Evolutionary conservation across 2,329 filamentous ascomycete species (phyloP), one percentile per base, ranked within the genome.

Genomic region (Phyllosticta citribraziliensis): DNA sequence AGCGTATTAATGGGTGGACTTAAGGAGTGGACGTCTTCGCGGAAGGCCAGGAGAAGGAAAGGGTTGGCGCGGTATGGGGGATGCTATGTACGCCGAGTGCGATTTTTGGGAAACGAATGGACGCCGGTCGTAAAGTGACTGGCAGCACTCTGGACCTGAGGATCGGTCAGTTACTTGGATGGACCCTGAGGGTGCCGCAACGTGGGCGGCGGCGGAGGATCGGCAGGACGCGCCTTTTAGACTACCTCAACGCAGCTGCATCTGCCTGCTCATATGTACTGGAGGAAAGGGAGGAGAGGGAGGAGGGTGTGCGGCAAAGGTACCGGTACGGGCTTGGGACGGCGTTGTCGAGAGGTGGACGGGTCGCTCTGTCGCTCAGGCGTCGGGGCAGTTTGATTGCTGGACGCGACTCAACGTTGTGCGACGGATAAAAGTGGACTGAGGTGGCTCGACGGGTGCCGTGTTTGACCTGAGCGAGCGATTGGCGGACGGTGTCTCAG

Each of bases 91-190:
- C 62, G 66, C 35, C 33, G 56, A 25, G 56, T 62, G 60, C 58
- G 60, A 68, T 70, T 69, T 58, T 70, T 58, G 64, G 64, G 67
- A 69, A 74, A 74, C 66, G 73, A 75, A 67, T 65, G 74, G 73
- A 75, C 72, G 72, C 73, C 72, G 72, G 70, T 66, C 58, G 63
- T 68, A 47, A 30, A 50, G 58, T 30, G 60, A 69, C 69, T 72
- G 71, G 70, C 71, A 68, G 55, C 60, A 51, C 51, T 50, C 52
- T 57, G 60, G 51, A 57, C 60, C 60, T 61, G 60, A 40, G 33
- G 33, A 17, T 40, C 58, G 40, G 53, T 25, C 22, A 22, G 40
- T 55, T n/a, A 60, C 33, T 53, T 55, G 52, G 58, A 60, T 60
- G 52, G 58, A 52, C 58, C 58, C 55, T 52, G 55, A 55, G 52